A percentile compares a stretch with the other conserved stretches of the same genome.
Conservation (phyloP, 352 stramenopile genomes). For the Globisporangium camurandrum region DNA sequence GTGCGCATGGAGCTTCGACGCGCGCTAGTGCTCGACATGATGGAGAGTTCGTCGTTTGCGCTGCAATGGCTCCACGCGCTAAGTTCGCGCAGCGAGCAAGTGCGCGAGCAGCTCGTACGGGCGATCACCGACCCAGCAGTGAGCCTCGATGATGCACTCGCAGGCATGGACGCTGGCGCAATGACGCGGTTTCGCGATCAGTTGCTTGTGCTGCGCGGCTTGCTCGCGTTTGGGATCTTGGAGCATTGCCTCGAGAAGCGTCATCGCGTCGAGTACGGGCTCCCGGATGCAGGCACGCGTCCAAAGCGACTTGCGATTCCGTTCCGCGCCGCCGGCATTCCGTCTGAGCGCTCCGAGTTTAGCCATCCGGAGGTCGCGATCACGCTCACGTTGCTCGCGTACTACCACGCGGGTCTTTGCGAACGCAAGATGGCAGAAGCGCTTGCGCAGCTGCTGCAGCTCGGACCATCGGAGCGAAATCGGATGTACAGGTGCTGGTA, state of each 20-base stretch:
- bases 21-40: slow-evolving; percentile 50
- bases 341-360: slow-evolving; percentile 79
- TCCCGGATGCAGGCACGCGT: slow-evolving; percentile 28
- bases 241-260: slow-evolving; percentile 83
- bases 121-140: slow-evolving; percentile 25
- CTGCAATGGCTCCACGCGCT: slow-evolving; percentile 54
- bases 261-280: slow-evolving; percentile 74
- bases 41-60: slow-evolving; percentile 49
- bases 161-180: slow-evolving; percentile 4
- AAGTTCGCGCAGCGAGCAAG: background rate
- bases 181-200: slow-evolving; percentile 22
- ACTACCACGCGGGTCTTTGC: slow-evolving; percentile 75
- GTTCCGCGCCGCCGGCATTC: slow-evolving; percentile 79
- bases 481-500: slow-evolving; percentile 74
- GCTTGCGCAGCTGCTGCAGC: slow-evolving; percentile 45
- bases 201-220: slow-evolving; percentile 61
- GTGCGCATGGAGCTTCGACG: slow-evolving; percentile 20
- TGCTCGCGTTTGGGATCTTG: slow-evolving; percentile 71
- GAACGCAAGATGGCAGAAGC: slow-evolving; percentile 36
- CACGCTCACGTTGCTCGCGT: slow-evolving; percentile 71
- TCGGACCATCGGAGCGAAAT: slow-evolving; percentile 56
- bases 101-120: slow-evolving; percentile 19
- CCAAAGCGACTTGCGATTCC: slow-evolving; percentile 77
- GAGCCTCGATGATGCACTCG: slow-evolving; percentile 19
- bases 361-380: slow-evolving; percentile 85